A percentile compares a stretch with the other conserved stretches of the same genome.
Evolutionary conservation across 2,329 filamentous ascomycete species (phyloP).

Genomic region (Aaosphaeria pasadenensis): DNA sequence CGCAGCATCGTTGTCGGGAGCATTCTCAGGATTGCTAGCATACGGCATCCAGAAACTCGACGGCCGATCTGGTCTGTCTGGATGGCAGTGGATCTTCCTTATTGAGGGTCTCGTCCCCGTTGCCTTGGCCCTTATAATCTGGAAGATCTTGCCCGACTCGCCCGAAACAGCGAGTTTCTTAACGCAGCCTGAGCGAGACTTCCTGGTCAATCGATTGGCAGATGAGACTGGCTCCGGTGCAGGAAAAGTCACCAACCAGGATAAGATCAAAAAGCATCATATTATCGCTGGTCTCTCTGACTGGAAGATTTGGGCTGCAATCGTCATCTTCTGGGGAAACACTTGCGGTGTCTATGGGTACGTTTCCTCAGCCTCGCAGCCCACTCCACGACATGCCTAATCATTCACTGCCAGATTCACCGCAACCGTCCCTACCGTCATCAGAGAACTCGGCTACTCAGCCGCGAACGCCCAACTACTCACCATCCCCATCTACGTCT

Average conservation of each 20-base stretch:
- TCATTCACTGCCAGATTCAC: slow-evolving; percentile 22
- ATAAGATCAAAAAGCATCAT: slow-evolving; percentile 46
- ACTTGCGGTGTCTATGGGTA: slow-evolving; percentile 36
- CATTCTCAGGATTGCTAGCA: slow-evolving; percentile 35
- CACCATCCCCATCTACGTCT: slow-evolving; percentile 43
- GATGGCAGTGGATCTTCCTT: slow-evolving; percentile 34
- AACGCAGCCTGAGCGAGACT: slow-evolving; percentile 30
- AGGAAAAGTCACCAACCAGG: slow-evolving; percentile 47
- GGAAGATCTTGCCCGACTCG: slow-evolving; percentile 54
- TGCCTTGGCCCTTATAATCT: slow-evolving; percentile 44
- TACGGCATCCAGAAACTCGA: slow-evolving; percentile 33
- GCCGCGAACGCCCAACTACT: slow-evolving; percentile 41
- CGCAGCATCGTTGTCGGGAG: slow-evolving; percentile 30
- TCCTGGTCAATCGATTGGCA: slow-evolving; percentile 28
- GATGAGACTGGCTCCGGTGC: slow-evolving; percentile 45
- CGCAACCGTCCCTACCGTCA: slow-evolving; percentile 42
- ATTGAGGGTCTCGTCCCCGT: slow-evolving; percentile 29
- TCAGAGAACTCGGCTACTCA: slow-evolving; percentile 42
- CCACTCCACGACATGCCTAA: too few species aligned
- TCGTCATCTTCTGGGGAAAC: slow-evolving; percentile 39
- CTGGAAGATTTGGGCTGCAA: slow-evolving; percentile 34
- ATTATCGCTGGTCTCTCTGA: slow-evolving; percentile 48
- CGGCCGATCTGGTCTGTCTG: slow-evolving; percentile 19
- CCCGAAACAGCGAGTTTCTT: slow-evolving; percentile 39
- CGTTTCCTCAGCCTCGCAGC: background rate